These are phyloP conservation scores for Cunninghamia lanceolata DNA, from an alignment of 75 land plant species.

Conservation along the genomic window DNA sequence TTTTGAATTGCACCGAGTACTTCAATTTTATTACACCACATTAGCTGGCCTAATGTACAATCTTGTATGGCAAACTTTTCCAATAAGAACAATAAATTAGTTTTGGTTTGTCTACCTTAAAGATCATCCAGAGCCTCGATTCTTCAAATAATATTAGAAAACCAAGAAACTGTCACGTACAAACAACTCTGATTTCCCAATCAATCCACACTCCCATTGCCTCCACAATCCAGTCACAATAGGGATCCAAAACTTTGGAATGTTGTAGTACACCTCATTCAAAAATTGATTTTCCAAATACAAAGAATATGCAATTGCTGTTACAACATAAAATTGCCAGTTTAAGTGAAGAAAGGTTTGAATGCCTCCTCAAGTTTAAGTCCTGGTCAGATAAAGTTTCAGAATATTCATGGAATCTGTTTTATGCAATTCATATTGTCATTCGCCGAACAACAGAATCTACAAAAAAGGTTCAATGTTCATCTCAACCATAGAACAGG, in stretches of 20 bases:
- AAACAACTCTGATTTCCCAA: background rate
- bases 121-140: background rate
- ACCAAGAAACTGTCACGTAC: background rate
- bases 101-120: background rate
- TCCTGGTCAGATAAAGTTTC: background rate
- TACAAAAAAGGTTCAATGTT: conserved; percentile 50
- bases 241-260: background rate
- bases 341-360: background rate
- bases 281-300: background rate
- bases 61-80: background rate
- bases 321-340: background rate
- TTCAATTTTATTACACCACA: background rate
- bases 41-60: background rate
- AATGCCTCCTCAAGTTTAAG: background rate
- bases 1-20: background rate
- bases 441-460: background rate
- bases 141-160: background rate
- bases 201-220: background rate
- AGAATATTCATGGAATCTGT: background rate
- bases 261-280: background rate
- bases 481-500: conserved; percentile 79
- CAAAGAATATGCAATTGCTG: background rate
- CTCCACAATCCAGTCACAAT: background rate
- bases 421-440: background rate
- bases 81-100: background rate